A percentile compares a stretch with the other conserved stretches of the same genome.
Evolutionary conservation across 2,329 filamentous ascomycete species (phyloP).

Genomic region (Aureobasidium lini): DNA sequence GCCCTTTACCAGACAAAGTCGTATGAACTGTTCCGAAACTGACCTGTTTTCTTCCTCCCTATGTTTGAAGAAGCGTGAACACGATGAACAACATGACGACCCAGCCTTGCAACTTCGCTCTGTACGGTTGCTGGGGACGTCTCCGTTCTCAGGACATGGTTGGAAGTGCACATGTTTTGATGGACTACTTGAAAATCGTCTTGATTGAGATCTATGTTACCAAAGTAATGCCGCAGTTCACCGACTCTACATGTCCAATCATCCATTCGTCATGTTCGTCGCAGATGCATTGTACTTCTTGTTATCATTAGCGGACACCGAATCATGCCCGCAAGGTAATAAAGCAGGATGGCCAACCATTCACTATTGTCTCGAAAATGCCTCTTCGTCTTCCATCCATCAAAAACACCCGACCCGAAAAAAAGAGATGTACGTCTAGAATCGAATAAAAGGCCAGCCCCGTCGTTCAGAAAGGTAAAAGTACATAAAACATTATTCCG

Average conservation of each 20-base stretch:
- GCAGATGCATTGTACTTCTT: neutral
- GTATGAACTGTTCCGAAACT: slow-evolving; percentile 12
- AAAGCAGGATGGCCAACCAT: neutral
- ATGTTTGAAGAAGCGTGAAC: neutral
- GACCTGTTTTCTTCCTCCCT: neutral
- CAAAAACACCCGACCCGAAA: neutral
- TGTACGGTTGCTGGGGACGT: no score
- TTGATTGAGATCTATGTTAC: neutral
- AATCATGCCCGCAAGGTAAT: neutral
- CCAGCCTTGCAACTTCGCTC: neutral
- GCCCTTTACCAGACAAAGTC: slow-evolving; percentile 4
- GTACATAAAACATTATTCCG: slow-evolving; percentile 8
- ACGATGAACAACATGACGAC: no score
- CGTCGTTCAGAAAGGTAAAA: slow-evolving; percentile 1
- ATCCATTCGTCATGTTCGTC: neutral
- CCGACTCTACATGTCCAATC: neutral
- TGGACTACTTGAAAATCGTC: no score
- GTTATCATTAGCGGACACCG: neutral
- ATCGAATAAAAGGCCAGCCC: slow-evolving; percentile 7
- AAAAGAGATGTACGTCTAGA: neutral
- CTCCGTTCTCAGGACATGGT: no score
- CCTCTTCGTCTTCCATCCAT: neutral
- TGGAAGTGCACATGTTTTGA: no score
- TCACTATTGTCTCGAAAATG: neutral
- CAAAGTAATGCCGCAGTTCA: neutral